Evolutionary conservation across 768 basidiomycete species (phyloP).

Genomic region (Mycena floridula): DNA sequence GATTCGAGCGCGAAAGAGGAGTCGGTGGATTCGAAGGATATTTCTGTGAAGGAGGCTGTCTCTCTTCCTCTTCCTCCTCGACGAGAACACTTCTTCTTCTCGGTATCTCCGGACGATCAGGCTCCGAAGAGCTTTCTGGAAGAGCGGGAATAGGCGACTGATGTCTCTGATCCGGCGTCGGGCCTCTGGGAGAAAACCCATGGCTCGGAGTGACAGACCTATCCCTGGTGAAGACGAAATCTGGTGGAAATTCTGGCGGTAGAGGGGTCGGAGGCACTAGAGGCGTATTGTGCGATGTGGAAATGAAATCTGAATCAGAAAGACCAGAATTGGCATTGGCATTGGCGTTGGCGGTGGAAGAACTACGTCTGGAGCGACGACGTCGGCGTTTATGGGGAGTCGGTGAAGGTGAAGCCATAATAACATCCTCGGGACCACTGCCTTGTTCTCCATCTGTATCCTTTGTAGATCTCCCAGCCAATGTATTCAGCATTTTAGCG

Average conservation of each 20-base stretch:
- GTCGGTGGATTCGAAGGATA: too few species aligned
- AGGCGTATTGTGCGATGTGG: conserved; percentile 57
- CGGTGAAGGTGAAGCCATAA: conserved; percentile 31
- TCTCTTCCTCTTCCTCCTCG: conserved; percentile 63
- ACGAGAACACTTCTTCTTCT: conserved; percentile 60
- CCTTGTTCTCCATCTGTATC: conserved; percentile 60
- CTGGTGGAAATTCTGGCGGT: conserved; percentile 15
- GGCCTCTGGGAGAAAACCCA: conserved; percentile 21
- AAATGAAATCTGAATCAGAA: conserved; percentile 45
- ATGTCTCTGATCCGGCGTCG: neutral
- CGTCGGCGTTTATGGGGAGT: conserved; percentile 52
- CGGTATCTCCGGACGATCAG: conserved; percentile 32
- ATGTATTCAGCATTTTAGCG: conserved; percentile 55
- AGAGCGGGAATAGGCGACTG: conserved; percentile 3
- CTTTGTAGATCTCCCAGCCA: conserved; percentile 52
- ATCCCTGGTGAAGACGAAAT: conserved; percentile 27
- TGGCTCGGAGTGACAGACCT: conserved; percentile 39
- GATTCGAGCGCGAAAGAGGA: too few species aligned
- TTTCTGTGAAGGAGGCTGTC: conserved; percentile 31
- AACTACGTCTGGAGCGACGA: conserved; percentile 46
- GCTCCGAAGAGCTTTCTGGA: conserved; percentile 13
- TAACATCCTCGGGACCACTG: conserved; percentile 54
- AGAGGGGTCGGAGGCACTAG: conserved; percentile 46
- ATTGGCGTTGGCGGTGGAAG: conserved; percentile 13
- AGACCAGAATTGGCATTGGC: conserved; percentile 37